These are phyloP conservation scores for Trebouxia sp. DNA, from an alignment of 139 green algal genomes.

Conservation along the genomic window DNA sequence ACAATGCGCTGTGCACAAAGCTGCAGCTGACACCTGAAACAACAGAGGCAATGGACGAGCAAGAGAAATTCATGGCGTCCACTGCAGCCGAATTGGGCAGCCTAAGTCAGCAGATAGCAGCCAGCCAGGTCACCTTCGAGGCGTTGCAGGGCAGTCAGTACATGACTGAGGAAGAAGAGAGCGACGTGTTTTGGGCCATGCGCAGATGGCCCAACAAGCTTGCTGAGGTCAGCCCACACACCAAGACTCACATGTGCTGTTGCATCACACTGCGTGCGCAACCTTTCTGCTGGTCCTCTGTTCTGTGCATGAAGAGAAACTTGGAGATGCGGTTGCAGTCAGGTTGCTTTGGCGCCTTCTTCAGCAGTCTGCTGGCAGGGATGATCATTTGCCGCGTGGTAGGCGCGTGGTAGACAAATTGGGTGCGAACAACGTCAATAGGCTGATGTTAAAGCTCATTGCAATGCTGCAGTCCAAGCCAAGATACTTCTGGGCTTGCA, in stretches of 20 bases:
- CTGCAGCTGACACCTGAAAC: conserved; percentile 57
- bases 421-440: too few species aligned
- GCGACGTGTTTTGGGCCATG: conserved; percentile 60
- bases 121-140: conserved; percentile 28
- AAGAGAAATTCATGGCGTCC: conserved; percentile 55
- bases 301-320: neutral
- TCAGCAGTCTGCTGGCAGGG: too few species aligned
- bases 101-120: conserved; percentile 51
- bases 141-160: conserved; percentile 50
- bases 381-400: too few species aligned
- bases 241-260: too few species aligned
- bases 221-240: conserved; percentile 40
- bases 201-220: conserved; percentile 62
- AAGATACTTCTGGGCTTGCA: too few species aligned
- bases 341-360: too few species aligned
- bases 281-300: too few species aligned
- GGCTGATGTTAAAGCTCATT: neutral
- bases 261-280: too few species aligned
- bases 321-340: too few species aligned
- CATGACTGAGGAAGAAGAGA: conserved; percentile 39
- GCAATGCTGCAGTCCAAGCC: too few species aligned
- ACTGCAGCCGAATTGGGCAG: conserved; percentile 44
- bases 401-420: too few species aligned
- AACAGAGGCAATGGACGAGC: conserved; percentile 68
- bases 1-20: conserved; percentile 39